Base-by-base conservation (phyloP, 345 rosid genomes). In the Eucalyptus caleyi region DNA sequence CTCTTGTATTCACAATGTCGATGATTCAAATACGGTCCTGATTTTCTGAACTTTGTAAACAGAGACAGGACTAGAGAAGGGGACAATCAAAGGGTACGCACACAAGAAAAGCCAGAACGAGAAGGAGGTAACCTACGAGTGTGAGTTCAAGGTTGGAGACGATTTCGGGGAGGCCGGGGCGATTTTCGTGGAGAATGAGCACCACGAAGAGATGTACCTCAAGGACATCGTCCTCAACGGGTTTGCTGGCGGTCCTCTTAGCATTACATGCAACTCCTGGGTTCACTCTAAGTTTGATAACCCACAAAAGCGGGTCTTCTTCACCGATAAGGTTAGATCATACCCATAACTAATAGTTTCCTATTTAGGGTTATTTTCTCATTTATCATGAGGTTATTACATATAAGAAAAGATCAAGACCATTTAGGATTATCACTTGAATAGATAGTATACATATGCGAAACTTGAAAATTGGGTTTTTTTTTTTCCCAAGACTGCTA, bases 131-230 rank as follows among this genome's bases (percentile, higher is more conserved):
- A 92, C 67, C 40, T 95, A 94, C 18, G 99, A 95, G 92, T 95
- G 97, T 23, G 90, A 80, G 21, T 95, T 97, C 26, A 69, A 89
- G 30, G 92, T 97, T 42, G 94, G 93, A 12, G 56, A 83, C 15
- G 93, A 89, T 45, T 97, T 97, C 87, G 97, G 99, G 87, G 91
- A 90, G 8, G 90, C 95, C 16, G 99, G 97, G 12, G 99, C 96
- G 8, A 89, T 97, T 23, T 6, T 89, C 1, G 91, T 97, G 34
- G 97, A 95, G 91, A 97, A 97, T 88, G 96, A 95, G 90, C 97
- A 96, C 91, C 96, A 93, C 72, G 92, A 88, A 72, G 99, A 97
- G 94, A 95, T 96, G 92, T 92, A 49, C 87, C 12, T 97, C 54
- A 88, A 89, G 67, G 93, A 93, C 23, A 91, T 97, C 16, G 91